Percentiles rank a stretch among this genome's conserved stretches.
These are phyloP conservation scores for Drosera capensis DNA, from an alignment of 148 eudicot genomes.

Conservation along the genomic window DNA sequence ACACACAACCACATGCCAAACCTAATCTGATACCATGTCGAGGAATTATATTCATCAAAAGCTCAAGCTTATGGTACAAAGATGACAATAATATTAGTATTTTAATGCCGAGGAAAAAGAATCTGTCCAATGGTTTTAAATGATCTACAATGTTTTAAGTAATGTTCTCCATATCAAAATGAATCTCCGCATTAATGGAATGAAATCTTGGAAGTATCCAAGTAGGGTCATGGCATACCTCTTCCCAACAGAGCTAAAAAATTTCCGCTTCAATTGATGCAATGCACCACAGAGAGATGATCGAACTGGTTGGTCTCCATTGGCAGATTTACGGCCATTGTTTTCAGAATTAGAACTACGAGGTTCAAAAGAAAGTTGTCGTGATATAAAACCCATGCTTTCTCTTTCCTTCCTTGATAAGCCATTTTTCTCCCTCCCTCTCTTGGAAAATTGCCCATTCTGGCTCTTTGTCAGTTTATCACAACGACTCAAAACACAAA, in stretches of 20 bases:
- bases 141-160: no score
- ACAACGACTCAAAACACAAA: conserved; percentile 9
- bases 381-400: background rate
- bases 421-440: conserved; percentile 12
- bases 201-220: no score
- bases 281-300: background rate
- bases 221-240: no score
- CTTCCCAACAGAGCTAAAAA: background rate
- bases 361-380: background rate
- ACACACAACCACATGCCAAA: no score
- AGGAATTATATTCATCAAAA: no score
- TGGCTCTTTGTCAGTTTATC: conserved; percentile 15
- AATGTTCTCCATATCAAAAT: no score
- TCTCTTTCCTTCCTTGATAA: conserved; percentile 9
- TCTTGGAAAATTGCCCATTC: conserved; percentile 2
- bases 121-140: no score
- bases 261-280: background rate
- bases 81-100: no score
- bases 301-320: background rate
- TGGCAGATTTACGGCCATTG: background rate
- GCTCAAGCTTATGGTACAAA: no score
- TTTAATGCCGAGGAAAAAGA: no score
- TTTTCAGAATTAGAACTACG: background rate
- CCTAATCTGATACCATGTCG: no score
- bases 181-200: no score